These are phyloP conservation scores for Chytriomyces confervae DNA, from an alignment of 192 early-diverging fungal species.

Conservation along the genomic window DNA sequence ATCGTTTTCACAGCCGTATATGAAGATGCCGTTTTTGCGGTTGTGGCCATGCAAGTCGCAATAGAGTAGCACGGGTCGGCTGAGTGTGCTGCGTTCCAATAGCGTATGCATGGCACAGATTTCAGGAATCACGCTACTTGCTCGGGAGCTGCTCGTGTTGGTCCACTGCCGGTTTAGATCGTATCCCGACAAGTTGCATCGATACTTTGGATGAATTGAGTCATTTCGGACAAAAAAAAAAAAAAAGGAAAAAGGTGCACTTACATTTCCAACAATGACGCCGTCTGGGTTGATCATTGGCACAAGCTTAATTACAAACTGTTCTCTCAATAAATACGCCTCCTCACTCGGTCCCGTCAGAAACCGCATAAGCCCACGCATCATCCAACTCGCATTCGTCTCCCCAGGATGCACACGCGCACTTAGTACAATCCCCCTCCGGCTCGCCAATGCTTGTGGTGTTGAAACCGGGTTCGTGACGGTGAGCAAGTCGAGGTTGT, in stretches of 20 bases:
- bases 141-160: background rate
- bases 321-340: slow-evolving; percentile 36
- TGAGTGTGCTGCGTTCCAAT: slow-evolving; percentile 23
- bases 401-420: slow-evolving; percentile 54
- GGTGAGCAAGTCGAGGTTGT: slow-evolving; percentile 48
- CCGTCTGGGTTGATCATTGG: slow-evolving; percentile 59
- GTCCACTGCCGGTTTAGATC: slow-evolving; percentile 56
- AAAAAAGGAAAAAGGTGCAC: background rate
- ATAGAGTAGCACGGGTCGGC: slow-evolving; percentile 42
- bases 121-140: slow-evolving; percentile 32
- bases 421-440: slow-evolving; percentile 43
- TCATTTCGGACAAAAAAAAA: slow-evolving; percentile 12
- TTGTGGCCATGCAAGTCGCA: slow-evolving; percentile 58
- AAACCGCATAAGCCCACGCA: slow-evolving; percentile 48
- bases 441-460: slow-evolving; percentile 34
- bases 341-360: slow-evolving; percentile 31
- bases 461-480: slow-evolving; percentile 32
- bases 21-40: slow-evolving; percentile 51
- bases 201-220: slow-evolving; percentile 23
- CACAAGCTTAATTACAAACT: slow-evolving; percentile 52
- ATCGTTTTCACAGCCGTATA: slow-evolving; percentile 55
- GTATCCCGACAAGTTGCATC: slow-evolving; percentile 53
- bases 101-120: slow-evolving; percentile 33
- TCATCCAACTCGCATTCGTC: slow-evolving; percentile 50
- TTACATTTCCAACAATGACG: slow-evolving; percentile 48